phyloP scores from a whole-genome alignment of 495 filamentous ascomycete genomes.

The Aspergillus biplanus region DNA sequence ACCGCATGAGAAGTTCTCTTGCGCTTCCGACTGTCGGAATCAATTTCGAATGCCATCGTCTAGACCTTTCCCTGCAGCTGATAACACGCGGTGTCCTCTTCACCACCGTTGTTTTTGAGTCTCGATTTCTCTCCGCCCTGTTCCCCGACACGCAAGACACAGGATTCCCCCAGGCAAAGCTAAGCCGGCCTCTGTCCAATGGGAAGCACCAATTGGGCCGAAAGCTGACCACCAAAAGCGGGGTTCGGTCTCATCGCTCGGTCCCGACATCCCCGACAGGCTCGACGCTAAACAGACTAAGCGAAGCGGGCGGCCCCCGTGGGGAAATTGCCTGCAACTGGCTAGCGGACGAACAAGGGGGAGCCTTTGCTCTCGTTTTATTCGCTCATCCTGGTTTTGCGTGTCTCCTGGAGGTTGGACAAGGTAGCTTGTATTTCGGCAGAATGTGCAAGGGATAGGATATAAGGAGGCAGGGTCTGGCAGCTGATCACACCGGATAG shows the following conservation, averaged over 20 bases:
- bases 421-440: neutral
- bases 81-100: neutral
- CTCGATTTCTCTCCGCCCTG: neutral
- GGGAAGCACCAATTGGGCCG: neutral
- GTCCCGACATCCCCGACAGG: slow-evolving; percentile 14
- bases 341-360: neutral
- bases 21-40: slow-evolving; percentile 14
- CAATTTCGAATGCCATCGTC: slow-evolving; percentile 4
- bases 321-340: slow-evolving; percentile 15
- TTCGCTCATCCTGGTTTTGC: no score
- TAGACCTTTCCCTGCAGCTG: neutral
- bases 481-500: neutral
- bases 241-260: slow-evolving; percentile 6
- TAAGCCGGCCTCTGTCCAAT: neutral
- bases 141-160: neutral
- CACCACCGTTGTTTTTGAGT: neutral
- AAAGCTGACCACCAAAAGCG: neutral
- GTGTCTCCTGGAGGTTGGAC: no score
- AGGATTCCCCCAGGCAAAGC: neutral
- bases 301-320: neutral
- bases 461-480: neutral
- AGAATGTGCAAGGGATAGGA: neutral
- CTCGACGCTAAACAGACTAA: neutral
- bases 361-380: neutral
- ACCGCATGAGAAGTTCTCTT: slow-evolving; percentile 19